A percentile compares a stretch with the other conserved stretches of the same genome.
Conservation (phyloP, 2,329 filamentous ascomycete genomes). For the Shiraia bambusicola region DNA sequence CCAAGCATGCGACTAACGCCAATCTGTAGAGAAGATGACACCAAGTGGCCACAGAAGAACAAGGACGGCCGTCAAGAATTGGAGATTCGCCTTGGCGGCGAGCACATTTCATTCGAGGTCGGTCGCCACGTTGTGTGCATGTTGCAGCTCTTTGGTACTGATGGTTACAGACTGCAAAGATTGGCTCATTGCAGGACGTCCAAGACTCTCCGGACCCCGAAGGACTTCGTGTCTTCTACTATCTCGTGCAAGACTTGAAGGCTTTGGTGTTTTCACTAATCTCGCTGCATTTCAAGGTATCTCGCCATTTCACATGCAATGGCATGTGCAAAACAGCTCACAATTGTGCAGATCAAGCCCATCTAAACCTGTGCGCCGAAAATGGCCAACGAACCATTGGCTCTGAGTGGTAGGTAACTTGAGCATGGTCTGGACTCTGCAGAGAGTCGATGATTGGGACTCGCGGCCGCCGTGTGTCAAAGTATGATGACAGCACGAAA, state of each 20-base stretch:
- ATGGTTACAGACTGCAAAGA: conserved; percentile 81
- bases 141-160: conserved; percentile 12
- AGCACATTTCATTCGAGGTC: conserved; percentile 97
- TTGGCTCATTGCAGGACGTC: conserved; percentile 94
- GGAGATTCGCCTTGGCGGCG: conserved; percentile 88
- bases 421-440: conserved; percentile 1
- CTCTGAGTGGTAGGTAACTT: conserved; percentile 9
- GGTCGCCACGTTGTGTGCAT: too few relatives aligned
- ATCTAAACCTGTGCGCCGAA: conserved; percentile 51
- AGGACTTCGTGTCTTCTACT: conserved; percentile 96
- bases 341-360: conserved; percentile 63
- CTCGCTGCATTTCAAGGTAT: conserved; percentile 90
- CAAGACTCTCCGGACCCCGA: conserved; percentile 95
- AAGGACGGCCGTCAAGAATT: conserved; percentile 97
- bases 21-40: conserved; percentile 81
- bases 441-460: background rate
- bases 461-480: conserved; percentile 7
- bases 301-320: too few relatives aligned
- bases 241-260: conserved; percentile 95
- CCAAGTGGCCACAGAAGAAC: conserved; percentile 98
- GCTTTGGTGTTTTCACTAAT: conserved; percentile 96
- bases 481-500: background rate
- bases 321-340: conserved; percentile 6
- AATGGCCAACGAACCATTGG: background rate
- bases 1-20: background rate